Conservation (phyloP, 2,329 filamentous ascomycete genomes). For the Colletotrichum cereale region DNA sequence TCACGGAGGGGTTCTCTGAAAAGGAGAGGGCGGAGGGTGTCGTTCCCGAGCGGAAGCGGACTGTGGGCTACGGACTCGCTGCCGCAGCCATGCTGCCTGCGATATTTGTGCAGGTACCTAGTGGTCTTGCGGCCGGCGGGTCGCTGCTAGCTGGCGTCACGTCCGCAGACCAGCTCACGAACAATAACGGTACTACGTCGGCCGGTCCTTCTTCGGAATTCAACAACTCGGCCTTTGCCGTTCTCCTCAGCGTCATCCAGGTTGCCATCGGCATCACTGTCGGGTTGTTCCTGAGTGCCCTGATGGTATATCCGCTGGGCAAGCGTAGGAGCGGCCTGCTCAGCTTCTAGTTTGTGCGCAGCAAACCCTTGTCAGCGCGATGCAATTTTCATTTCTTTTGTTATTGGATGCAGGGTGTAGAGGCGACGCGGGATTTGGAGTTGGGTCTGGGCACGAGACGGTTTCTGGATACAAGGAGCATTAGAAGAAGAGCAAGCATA, state of each 20-base stretch:
- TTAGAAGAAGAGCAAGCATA: constrained; percentile 17
- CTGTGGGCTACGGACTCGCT: constrained; percentile 80
- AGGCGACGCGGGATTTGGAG: not conserved
- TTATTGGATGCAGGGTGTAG: not conserved
- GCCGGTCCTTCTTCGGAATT: constrained; percentile 43
- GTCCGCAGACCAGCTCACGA: constrained; percentile 66
- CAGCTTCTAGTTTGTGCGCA: constrained; percentile 47
- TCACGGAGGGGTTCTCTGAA: not conserved
- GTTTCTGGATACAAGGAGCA: not conserved
- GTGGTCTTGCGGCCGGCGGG: constrained; percentile 70
- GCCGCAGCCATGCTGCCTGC: constrained; percentile 88
- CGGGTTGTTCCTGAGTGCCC: constrained; percentile 67
- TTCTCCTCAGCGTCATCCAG: constrained; percentile 70
- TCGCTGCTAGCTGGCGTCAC: constrained; percentile 70
- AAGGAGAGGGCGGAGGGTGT: constrained; percentile 44
- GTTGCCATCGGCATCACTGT: constrained; percentile 74
- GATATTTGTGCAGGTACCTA: constrained; percentile 80
- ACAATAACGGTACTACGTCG: constrained; percentile 52
- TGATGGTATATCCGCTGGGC: constrained; percentile 68
- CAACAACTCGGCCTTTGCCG: constrained; percentile 64
- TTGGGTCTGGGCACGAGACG: constrained; percentile 1
- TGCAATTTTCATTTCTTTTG: not conserved
- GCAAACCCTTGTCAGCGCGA: not conserved
- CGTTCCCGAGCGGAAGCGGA: constrained; percentile 47
- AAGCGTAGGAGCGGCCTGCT: constrained; percentile 70